Evolutionary conservation across 306 rosid species (phyloP).

Genomic region (Rosa rugosa): DNA sequence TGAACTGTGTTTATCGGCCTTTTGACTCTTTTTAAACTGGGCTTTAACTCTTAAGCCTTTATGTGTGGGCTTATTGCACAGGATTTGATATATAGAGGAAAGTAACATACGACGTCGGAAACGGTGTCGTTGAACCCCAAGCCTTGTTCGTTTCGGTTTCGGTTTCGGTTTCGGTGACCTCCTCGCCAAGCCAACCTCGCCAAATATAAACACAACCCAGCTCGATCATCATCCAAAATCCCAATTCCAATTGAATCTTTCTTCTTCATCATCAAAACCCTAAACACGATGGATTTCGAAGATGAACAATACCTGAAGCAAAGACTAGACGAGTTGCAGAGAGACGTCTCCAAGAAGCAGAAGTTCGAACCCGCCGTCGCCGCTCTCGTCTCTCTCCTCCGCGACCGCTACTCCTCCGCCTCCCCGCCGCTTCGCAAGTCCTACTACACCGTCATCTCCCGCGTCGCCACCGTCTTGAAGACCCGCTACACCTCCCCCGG

Average conservation of each 20-base stretch:
- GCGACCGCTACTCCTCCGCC: conserved; percentile 50
- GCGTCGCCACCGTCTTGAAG: conserved; percentile 81
- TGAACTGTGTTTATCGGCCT: too few species aligned
- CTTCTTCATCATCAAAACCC: neutral
- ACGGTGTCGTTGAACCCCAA: neutral
- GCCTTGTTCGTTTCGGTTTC: neutral
- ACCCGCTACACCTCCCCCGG: conserved; percentile 82
- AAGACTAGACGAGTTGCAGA: conserved; percentile 70
- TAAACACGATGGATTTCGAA: neutral
- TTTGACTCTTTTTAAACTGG: too few species aligned
- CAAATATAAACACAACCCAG: neutral
- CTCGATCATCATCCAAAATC: neutral
- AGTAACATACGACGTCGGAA: neutral
- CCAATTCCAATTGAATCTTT: neutral
- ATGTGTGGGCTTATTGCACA: too few species aligned
- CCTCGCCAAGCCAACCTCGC: conserved; percentile 32
- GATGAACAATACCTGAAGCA: conserved; percentile 46
- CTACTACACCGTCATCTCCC: conserved; percentile 66
- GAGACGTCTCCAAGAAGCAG: conserved; percentile 69
- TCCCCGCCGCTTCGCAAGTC: conserved; percentile 65
- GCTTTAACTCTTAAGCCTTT: too few species aligned
- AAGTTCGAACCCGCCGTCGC: conserved; percentile 70
- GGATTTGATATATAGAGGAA: too few species aligned
- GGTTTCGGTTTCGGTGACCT: conserved; percentile 36
- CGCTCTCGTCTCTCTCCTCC: conserved; percentile 57